Conservation (phyloP, 352 stramenopile genomes). For the Nothophytophthora sp. region DNA sequence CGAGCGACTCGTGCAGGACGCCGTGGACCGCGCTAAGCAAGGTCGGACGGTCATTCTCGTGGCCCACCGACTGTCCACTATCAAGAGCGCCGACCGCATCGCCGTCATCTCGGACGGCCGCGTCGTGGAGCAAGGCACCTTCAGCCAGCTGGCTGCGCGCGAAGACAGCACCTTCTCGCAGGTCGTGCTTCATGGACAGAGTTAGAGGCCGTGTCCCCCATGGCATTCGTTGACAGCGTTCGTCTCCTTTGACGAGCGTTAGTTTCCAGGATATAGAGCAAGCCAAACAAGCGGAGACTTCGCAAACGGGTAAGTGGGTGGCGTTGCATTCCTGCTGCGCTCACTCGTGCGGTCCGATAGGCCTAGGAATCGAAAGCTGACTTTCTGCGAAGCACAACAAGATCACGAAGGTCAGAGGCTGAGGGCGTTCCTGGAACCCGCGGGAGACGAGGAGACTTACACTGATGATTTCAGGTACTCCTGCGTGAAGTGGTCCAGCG, state of each 20-base stretch:
- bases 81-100: slow-evolving; percentile 92
- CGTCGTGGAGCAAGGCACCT: slow-evolving; percentile 87
- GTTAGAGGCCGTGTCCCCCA: slow-evolving; percentile 12
- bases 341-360: background rate
- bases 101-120: slow-evolving; percentile 87
- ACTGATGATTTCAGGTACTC: slow-evolving; percentile 54
- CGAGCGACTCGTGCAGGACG: slow-evolving; percentile 79
- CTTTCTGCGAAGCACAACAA: slow-evolving; percentile 12
- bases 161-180: slow-evolving; percentile 74
- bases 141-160: slow-evolving; percentile 57
- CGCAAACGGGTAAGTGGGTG: slow-evolving; percentile 8
- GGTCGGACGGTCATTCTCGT: slow-evolving; percentile 97
- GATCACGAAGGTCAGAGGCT: slow-evolving; percentile 1
- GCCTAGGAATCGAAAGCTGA: slow-evolving; percentile 12
- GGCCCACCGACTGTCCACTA: slow-evolving; percentile 95
- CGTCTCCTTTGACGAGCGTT: background rate
- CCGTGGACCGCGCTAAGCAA: slow-evolving; percentile 71
- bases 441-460: slow-evolving; percentile 18
- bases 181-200: slow-evolving; percentile 70
- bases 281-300: too few relatives aligned
- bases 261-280: slow-evolving; percentile 21
- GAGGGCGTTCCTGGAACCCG: background rate
- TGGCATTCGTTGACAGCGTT: background rate
- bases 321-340: slow-evolving; percentile 12
- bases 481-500: slow-evolving; percentile 54